Conservation (phyloP, 1,284 basidiomycete species). For the Abortiporus biennis region DNA sequence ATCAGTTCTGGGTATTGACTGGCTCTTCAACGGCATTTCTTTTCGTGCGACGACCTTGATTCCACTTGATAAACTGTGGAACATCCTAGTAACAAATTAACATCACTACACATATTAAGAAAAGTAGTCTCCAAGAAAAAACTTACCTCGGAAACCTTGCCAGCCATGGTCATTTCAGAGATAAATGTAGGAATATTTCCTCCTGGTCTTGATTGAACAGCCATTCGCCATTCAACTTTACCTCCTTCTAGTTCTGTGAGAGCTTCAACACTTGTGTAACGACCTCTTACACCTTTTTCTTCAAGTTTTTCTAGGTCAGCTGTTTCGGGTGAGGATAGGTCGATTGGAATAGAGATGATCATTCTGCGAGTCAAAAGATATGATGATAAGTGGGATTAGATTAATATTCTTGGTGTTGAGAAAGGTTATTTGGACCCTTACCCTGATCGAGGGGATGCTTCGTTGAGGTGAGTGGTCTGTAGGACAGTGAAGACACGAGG, state of each 20-base stretch:
- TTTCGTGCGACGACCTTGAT: too few relatives aligned
- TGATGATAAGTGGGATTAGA: constrained; percentile 2
- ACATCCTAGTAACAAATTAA: constrained; percentile 46
- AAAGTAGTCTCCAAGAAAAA: not conserved
- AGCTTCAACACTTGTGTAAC: constrained; percentile 66
- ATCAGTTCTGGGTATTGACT: too few relatives aligned
- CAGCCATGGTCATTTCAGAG: constrained; percentile 50
- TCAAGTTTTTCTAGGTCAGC: constrained; percentile 55
- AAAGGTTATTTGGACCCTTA: constrained; percentile 22
- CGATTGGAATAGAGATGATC: constrained; percentile 69
- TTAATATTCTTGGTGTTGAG: not conserved
- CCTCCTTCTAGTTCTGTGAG: constrained; percentile 58
- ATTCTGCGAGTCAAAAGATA: constrained; percentile 35
- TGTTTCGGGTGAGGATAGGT: constrained; percentile 43
- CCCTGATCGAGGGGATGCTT: constrained; percentile 49
- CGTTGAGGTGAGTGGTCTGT: constrained; percentile 50
- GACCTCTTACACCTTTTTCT: constrained; percentile 60
- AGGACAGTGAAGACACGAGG: constrained; percentile 72
- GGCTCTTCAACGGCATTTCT: too few relatives aligned
- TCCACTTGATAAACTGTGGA: constrained; percentile 52
- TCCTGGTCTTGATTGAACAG: constrained; percentile 67
- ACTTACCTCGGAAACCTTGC: constrained; percentile 55
- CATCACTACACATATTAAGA: not conserved
- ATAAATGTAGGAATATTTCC: constrained; percentile 63
- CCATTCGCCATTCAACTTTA: constrained; percentile 73